phyloP scores from a whole-genome alignment of 2,329 filamentous ascomycete genomes.

The Gaeumannomyces sp. region DNA sequence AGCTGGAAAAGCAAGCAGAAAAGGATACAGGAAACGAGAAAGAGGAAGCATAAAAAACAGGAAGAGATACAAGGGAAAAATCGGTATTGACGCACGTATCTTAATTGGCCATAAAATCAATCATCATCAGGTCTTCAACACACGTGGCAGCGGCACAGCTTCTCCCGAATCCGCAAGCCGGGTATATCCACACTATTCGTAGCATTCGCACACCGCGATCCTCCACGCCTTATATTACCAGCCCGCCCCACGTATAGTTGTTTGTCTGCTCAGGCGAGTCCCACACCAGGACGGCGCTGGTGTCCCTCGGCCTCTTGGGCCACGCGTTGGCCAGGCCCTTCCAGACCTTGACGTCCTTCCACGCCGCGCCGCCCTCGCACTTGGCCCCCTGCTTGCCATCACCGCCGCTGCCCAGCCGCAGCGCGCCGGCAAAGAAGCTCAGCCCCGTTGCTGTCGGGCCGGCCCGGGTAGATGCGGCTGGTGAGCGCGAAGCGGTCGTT shows the following conservation, averaged over 20 bases:
- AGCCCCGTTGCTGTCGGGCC: constrained; percentile 6
- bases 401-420: background rate
- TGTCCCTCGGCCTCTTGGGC: background rate
- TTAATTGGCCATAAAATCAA: too few relatives aligned
- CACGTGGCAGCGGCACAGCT: too few relatives aligned
- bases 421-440: constrained; percentile 3
- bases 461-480: constrained; percentile 8
- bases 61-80: too few relatives aligned
- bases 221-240: background rate
- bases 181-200: too few relatives aligned
- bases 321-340: constrained; percentile 7
- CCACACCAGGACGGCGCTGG: background rate
- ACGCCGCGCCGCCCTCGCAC: background rate
- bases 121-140: too few relatives aligned
- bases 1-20: too few relatives aligned
- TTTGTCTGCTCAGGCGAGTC: constrained; percentile 2
- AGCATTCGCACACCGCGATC: too few relatives aligned
- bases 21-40: too few relatives aligned
- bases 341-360: constrained; percentile 8
- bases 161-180: too few relatives aligned
- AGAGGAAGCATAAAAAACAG: too few relatives aligned
- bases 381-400: too few relatives aligned
- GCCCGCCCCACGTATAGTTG: constrained; percentile 3
- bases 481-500: constrained; percentile 9
- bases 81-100: too few relatives aligned